Base-by-base conservation (phyloP, 495 filamentous ascomycete species). In the Lineolata rhizophorae region DNA sequence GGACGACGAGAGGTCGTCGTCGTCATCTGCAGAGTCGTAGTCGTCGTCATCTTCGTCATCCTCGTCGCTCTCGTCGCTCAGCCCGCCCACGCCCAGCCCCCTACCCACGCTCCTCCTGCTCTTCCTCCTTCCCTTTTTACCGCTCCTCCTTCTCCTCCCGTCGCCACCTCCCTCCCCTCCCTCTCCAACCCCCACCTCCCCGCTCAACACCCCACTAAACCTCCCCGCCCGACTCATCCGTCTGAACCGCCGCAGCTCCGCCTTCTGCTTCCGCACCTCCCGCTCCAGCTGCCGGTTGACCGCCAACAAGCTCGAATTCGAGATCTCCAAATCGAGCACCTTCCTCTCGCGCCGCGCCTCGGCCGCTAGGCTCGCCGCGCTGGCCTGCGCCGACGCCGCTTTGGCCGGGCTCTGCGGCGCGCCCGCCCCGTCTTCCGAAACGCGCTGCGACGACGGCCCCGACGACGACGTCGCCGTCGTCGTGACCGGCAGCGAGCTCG, bases 281-380 rank as follows among this genome's bases (percentile, higher is more conserved):
- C 78, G 65, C 51, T 99, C 87, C 1, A 99, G 56, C 0, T 80
- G 82, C 30, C 82, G 67, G 44, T 99, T 99, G 53, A 99, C 94
- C n/a, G 90, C 90, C 18, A 92, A 64, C 5, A 99, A 65, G 15
- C 82, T 92, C 2, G 81, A 85, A 41, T 99, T 99, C 38, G 78
- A 91, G 37, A 99, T 99, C 46, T 99, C 79, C n/a, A 99, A 58
- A 49, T 99, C 87, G 41, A 95, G 58, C 18, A 99, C 84, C 52
- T 94, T 95, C 35, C 87, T 70, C 52, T 94, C 87, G 4, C 78
- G 71, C 11, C 87, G 70, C 4, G 87, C 87, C 50, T 77, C 85
- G 8, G 76, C 63, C 2, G 83, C 81, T 5, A 72, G 53, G 31
- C 60, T 73, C 32, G 65, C 50, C 16, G 64, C 62, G 32, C 65